Evolutionary conservation across 2,329 filamentous ascomycete species (phyloP).

Genomic region (Rosellinia necatrix): DNA sequence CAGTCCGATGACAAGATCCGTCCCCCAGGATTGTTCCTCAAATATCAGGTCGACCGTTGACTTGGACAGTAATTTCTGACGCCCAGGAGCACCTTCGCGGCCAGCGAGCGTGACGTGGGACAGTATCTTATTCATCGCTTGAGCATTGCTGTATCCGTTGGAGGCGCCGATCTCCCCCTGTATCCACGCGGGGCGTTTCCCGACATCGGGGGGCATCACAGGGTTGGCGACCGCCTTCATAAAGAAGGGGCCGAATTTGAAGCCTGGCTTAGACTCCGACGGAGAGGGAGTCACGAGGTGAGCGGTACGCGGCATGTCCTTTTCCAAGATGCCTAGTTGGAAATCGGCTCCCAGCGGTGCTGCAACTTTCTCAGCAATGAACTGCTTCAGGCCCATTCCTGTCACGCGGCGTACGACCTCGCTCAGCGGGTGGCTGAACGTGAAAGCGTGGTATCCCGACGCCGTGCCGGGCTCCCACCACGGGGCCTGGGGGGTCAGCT

Average conservation of each 20-base stretch:
- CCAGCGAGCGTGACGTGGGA: conserved; percentile 62
- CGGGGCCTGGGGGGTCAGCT: conserved; percentile 45
- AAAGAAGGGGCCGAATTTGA: conserved; percentile 34
- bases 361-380: conserved; percentile 43
- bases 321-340: conserved; percentile 48
- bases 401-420: conserved; percentile 48
- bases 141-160: conserved; percentile 53
- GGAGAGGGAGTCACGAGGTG: conserved; percentile 39
- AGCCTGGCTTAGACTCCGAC: conserved; percentile 2
- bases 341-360: conserved; percentile 51
- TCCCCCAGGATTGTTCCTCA: conserved; percentile 47
- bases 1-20: conserved; percentile 45
- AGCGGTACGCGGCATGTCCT: conserved; percentile 47
- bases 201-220: conserved; percentile 27
- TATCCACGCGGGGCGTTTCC: conserved; percentile 43
- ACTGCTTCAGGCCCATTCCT: conserved; percentile 47
- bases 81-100: background rate
- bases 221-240: conserved; percentile 39
- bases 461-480: conserved; percentile 50
- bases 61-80: conserved; percentile 44
- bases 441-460: conserved; percentile 47
- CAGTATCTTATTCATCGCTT: conserved; percentile 47
- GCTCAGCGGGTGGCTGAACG: conserved; percentile 48
- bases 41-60: conserved; percentile 51
- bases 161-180: conserved; percentile 46